Evolutionary conservation across 108 stramenopile species (phyloP), one percentile per base, ranked within the genome.

Genomic region (Schizochytrium sp.): DNA sequence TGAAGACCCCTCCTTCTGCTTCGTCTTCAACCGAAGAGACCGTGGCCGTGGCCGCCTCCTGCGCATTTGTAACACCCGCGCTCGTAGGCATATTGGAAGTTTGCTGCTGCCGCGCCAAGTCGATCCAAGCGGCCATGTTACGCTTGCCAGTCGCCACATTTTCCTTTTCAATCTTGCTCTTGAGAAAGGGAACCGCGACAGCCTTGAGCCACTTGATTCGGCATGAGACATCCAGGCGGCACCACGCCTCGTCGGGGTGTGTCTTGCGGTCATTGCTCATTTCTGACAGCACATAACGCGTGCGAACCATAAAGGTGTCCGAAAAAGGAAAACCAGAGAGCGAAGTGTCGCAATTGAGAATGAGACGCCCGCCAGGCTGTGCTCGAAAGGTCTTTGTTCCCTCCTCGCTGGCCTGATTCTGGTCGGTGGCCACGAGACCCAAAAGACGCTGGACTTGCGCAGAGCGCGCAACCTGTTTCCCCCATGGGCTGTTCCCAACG

Each of bases 121-220:
- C 76, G 10, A 53, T 34, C 76, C 76, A 83, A 12, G 76, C 76
- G 3, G n/a, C 76, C 76, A 83, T 83, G 51, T 83, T 83, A 47
- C 51, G 45, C 76, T 83, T 83, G 10, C 76, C 76, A 6, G 76
- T 83, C 10, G 45, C 48, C 12, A 83, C 48, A 34, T 83, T 83
- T 4, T 83, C 76, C 23, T 83, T 83, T 34, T 83, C 76, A 28
- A 83, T 83, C 51, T 83, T 83, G 23, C 76, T 45, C 23, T 83
- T 83, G n/a, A 83, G 28, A 83, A 83, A 83, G 45, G 76, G 76
- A n/a, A 83, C 76, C n/a, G 76, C 19, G 2, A 83, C 76, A 23
- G 76, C 51, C 4, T 83, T 83, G 76, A 83, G 76, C 76, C 76
- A 83, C 51, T 53, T 53, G n/a, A 83, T 53, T 14, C 76, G 76